These are phyloP conservation scores for Sporothrix brasiliensis DNA, from an alignment of 2,329 filamentous ascomycete genomes.

Conservation along the genomic window DNA sequence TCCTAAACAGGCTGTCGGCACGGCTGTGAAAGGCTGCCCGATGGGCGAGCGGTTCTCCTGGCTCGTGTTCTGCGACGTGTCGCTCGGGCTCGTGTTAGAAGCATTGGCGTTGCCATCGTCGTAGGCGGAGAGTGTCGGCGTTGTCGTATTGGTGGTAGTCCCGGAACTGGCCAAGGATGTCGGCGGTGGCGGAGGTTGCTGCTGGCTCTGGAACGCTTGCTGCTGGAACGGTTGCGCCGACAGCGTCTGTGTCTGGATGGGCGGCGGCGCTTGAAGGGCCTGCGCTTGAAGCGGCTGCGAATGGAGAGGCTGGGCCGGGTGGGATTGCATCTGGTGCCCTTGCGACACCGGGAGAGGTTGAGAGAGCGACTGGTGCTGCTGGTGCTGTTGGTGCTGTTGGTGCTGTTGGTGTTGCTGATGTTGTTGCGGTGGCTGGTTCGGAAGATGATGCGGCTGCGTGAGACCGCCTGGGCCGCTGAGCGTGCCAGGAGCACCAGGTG, in stretches of 20 bases:
- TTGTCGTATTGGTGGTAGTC: conserved; percentile 11
- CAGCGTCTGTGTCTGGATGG: not conserved
- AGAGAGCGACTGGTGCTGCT: not conserved
- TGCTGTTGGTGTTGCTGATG: not conserved
- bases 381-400: not conserved
- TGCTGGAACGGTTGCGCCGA: not conserved
- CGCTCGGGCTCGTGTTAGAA: conserved; percentile 28
- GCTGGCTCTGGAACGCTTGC: conserved; percentile 13
- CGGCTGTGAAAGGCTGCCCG: conserved; percentile 27
- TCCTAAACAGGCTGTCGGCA: conserved; percentile 57
- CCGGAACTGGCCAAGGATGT: not conserved
- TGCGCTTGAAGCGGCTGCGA: conserved; percentile 4
- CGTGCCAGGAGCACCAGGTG: not conserved
- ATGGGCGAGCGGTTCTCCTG: conserved; percentile 1
- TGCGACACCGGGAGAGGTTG: conserved; percentile 2
- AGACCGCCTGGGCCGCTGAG: not conserved
- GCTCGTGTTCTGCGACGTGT: conserved; percentile 1
- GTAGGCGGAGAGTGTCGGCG: conserved; percentile 13
- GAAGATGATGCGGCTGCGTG: conserved; percentile 2
- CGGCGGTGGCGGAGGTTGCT: conserved; percentile 1
- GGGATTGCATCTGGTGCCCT: conserved; percentile 6
- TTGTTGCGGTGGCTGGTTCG: not conserved
- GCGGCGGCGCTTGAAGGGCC: not conserved
- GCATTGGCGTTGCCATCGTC: conserved; percentile 12
- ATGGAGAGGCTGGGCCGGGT: conserved; percentile 3